phyloP scores from a whole-genome alignment of 805 yeast genomes.

The Starmerella stellata region DNA sequence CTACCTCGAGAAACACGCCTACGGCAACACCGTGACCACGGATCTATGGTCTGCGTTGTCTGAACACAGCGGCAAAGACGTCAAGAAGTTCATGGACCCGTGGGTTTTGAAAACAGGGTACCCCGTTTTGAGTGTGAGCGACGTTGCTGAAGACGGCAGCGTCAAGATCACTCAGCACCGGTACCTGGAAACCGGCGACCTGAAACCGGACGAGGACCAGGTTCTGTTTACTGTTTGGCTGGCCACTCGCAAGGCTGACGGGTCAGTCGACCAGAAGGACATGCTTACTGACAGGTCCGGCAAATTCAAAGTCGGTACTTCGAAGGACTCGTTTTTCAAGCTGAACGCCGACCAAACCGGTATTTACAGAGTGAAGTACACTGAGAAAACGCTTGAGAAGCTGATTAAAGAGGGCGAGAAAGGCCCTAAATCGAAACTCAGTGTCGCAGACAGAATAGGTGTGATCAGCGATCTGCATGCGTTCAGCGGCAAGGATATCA shows the following conservation, averaged over 20 bases:
- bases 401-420: constrained; percentile 36
- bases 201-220: constrained; percentile 36
- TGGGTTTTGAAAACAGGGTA: constrained; percentile 65
- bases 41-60: constrained; percentile 56
- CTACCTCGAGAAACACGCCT: constrained; percentile 46
- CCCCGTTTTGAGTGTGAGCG: constrained; percentile 42
- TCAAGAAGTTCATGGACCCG: constrained; percentile 39
- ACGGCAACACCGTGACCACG: constrained; percentile 51
- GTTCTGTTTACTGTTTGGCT: constrained; percentile 40
- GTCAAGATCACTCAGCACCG: constrained; percentile 35
- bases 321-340: constrained; percentile 31
- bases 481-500: constrained; percentile 35
- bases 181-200: constrained; percentile 47
- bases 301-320: constrained; percentile 29
- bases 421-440: constrained; percentile 31
- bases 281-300: constrained; percentile 36
- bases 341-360: constrained; percentile 46
- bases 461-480: constrained; percentile 43
- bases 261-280: constrained; percentile 38
- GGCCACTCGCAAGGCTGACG: constrained; percentile 35
- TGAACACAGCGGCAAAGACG: constrained; percentile 44
- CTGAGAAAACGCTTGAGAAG: constrained; percentile 33
- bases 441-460: constrained; percentile 48
- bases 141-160: constrained; percentile 16
- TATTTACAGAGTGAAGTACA: constrained; percentile 41